Conservation (phyloP, 495 filamentous ascomycete genomes). For the Aspergillus olivimuriae region DNA sequence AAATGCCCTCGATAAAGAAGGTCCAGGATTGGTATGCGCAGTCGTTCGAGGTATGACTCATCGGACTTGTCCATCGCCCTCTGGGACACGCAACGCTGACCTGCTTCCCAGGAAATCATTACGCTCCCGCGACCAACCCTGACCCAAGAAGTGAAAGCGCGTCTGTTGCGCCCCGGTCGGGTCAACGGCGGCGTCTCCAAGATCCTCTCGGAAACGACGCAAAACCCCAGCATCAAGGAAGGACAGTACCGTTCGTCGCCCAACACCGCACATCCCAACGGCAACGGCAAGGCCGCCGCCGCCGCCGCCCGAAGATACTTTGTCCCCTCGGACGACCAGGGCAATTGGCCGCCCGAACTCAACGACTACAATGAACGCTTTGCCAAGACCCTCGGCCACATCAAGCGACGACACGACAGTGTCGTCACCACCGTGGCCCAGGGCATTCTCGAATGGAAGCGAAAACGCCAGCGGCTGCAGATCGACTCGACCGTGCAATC, state of each 20-base stretch:
- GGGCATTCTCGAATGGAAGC: constrained; percentile 96
- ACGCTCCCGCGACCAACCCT: constrained; percentile 71
- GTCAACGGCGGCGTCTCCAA: constrained; percentile 51
- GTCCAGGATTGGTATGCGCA: constrained; percentile 99
- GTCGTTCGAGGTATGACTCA: constrained; percentile 81
- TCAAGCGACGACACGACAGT: constrained; percentile 93
- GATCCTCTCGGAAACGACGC: constrained; percentile 72
- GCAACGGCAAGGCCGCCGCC: constrained; percentile 34
- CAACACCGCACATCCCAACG: constrained; percentile 38
- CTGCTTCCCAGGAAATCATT: constrained; percentile 75
- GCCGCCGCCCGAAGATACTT: constrained; percentile 69
- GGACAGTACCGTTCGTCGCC: constrained; percentile 82
- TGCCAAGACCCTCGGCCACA: constrained; percentile 74
- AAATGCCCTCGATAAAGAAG: constrained; percentile 94
- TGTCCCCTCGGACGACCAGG: constrained; percentile 79
- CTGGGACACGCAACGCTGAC: background rate
- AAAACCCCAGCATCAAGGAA: constrained; percentile 81
- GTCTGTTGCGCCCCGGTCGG: constrained; percentile 67
- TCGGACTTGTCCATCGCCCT: too few relatives aligned
- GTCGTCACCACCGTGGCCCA: constrained; percentile 94
- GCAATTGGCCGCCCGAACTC: constrained; percentile 90
- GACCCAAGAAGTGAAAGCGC: constrained; percentile 66
- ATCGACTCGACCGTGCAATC: constrained; percentile 95
- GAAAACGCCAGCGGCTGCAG: constrained; percentile 92
- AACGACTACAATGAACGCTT: constrained; percentile 92